Evolutionary conservation across 2,329 filamentous ascomycete species (phyloP).

Genomic region (Nectriaceae sp.): DNA sequence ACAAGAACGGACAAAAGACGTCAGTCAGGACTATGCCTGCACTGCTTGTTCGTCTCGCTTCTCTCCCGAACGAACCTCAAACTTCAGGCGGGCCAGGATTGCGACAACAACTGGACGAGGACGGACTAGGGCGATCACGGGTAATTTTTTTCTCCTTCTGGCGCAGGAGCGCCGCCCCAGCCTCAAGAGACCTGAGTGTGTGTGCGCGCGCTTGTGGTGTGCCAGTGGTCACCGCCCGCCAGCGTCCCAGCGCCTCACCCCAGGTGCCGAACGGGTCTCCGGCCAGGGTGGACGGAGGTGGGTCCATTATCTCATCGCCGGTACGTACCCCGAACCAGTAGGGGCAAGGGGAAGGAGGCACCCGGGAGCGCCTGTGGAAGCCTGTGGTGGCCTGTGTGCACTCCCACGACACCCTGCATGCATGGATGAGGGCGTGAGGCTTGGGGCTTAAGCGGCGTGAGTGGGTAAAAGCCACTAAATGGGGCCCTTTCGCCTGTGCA

Average conservation of each 20-base stretch:
- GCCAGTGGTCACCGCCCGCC: slow-evolving; percentile 11
- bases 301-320: no score
- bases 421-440: no score
- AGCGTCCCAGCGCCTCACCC: slow-evolving; percentile 21
- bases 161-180: no score
- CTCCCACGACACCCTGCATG: slow-evolving; percentile 9
- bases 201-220: slow-evolving; percentile 5
- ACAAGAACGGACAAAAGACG: no score
- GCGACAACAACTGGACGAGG: background rate
- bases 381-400: slow-evolving; percentile 5
- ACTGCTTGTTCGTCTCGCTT: no score
- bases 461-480: slow-evolving; percentile 28
- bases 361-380: background rate
- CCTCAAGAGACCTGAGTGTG: background rate
- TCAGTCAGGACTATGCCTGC: no score
- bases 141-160: no score
- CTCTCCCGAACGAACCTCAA: no score
- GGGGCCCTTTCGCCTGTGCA: slow-evolving; percentile 25
- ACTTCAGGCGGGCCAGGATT: background rate
- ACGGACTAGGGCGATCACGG: no score
- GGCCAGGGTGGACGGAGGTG: no score
- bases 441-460: slow-evolving; percentile 19
- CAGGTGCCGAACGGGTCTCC: slow-evolving; percentile 30
- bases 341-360: background rate
- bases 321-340: background rate